Base-by-base conservation (phyloP, 768 basidiomycete genomes). In the Kwoniella bestiolae region DNA sequence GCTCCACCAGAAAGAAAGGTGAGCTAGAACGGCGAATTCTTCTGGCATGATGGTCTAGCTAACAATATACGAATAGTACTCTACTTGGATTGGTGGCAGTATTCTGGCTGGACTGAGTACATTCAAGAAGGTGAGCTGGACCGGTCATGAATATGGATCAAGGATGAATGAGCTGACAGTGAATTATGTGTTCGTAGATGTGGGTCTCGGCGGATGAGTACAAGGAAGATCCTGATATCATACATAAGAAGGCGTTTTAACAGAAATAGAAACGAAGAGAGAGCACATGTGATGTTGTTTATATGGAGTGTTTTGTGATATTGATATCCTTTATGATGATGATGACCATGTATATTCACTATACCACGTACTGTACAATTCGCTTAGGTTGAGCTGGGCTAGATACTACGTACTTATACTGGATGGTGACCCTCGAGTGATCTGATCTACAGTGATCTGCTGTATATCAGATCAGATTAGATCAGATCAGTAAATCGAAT, bases 171-270 rank as follows among this genome's bases (percentile, higher is more conserved):
- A 59, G 60, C 57, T 67, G 50, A 68, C 28, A 41, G n/a, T 31
- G 29, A 16, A 44, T 0, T 28, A 18, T 49, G 5, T 35, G 7
- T 44, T 1, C 4, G 2, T 63, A 96, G 93, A 98, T 99, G 95
- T 99, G 96, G 95, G 92, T 99, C 56, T 94, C 93, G 50, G 94
- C 94, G 41, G 95, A 99, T 82, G 96, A 98, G 82, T 98, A 97
- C 79, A 93, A 96, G 82, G 95, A 99, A 82, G 95, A 98, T 82
- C 94, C 95, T 60, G 94, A 98, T 77, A 91, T 97, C 76, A 98
- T 97, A 77, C 94, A 96, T 83, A 94, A 92, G 83, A 95, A 95
- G 82, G 86, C 90, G 63, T 80, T 81, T 66, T 81, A 65, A 63
- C n/a, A n/a, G n/a, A n/a, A n/a, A n/a, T n/a, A n/a, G n/a, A n/a